Base-by-base conservation (phyloP, 2,329 filamentous ascomycete species). In the Akanthomyces lecanii region DNA sequence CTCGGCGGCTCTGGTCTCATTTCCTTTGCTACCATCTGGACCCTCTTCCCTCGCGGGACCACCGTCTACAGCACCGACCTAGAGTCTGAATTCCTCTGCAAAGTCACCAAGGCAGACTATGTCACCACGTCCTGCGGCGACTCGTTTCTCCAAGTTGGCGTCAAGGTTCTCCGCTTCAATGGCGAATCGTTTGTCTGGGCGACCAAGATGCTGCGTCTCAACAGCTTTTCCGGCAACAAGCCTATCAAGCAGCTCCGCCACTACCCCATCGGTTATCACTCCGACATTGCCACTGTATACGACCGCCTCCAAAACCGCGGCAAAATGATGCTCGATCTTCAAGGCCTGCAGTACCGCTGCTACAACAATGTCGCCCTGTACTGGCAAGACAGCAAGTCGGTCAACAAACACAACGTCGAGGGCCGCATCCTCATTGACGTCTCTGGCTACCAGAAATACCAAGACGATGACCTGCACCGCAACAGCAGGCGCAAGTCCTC, bases 1-100 rank as follows among this genome's bases (percentile, higher is more conserved):
- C 70, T 82, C 5, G 70, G 72, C 44, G 68, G 70, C 1, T 74
- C 71, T 33, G 72, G 73, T 0, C 73, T 82, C 16, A 74, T 79
- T 44, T 74, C 75, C 44, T 81, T 75, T 67, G 71, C 73, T 38
- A 71, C 75, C 0, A 76, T 75, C 25, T 82, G 80, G 80, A 75
- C 78, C 0, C 75, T 76, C 45, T 81, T 80, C 67, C 77, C 78
- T 10, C 71, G 71, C 12, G 71, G 71, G 23, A 74, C 74, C 0
- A 72, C 74, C 36, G 67, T 79, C 48, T 78, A 79, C 66, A 76
- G 71, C 63, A 74, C 70, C 62, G 73, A 71, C 14, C 65, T 72
- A 50, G 77, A 79, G 66, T 73, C 75, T 33, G 78, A 81, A 65
- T 71, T 77, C 42, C 71, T 82, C 14, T 74, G 70, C 69, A 76